phyloP scores from a whole-genome alignment of 225 moss, liverwort and hornwort genomes.

The Neckera pumila region DNA sequence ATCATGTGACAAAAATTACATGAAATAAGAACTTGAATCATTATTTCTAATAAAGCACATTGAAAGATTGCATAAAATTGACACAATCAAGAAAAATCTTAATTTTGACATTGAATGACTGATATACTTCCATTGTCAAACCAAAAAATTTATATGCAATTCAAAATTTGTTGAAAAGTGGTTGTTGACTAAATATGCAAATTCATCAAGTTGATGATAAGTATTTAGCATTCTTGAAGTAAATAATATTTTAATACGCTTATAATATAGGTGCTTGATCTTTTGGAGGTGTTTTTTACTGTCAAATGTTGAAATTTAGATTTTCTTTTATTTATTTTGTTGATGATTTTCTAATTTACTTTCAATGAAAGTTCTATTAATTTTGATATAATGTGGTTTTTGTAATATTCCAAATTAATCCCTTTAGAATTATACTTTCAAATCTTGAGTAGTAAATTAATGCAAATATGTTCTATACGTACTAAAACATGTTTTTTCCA shows the following conservation, averaged over 20 bases:
- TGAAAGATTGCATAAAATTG: background rate
- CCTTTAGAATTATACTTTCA: background rate
- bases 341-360: background rate
- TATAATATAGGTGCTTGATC: background rate
- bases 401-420: background rate
- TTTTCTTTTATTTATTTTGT: background rate
- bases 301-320: background rate
- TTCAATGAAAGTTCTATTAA: background rate
- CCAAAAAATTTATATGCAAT: rapidly evolving
- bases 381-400: background rate
- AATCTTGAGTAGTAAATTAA: background rate
- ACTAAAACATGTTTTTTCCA: background rate
- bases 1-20: background rate
- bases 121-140: too few relatives aligned
- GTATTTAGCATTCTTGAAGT: background rate
- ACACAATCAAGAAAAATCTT: background rate
- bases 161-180: background rate
- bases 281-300: background rate
- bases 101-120: background rate
- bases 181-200: background rate
- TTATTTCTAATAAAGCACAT: background rate
- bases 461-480: background rate
- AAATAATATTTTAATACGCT: too few relatives aligned
- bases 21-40: background rate
- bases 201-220: rapidly evolving